phyloP scores from a whole-genome alignment of 805 yeast genomes.

The Yarrowia sp. region DNA sequence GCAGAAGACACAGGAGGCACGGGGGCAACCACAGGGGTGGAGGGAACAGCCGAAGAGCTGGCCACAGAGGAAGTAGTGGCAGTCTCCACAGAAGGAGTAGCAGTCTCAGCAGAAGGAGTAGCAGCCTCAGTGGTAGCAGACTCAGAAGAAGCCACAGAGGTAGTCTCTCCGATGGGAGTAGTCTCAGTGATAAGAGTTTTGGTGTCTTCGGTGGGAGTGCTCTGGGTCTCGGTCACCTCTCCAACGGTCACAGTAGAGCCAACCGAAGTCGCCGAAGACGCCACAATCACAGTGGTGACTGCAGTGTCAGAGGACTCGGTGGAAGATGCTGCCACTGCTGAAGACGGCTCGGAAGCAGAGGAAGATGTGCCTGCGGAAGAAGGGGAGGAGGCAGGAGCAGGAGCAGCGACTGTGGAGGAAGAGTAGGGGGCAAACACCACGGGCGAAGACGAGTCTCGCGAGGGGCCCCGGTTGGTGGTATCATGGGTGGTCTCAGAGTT shows the following conservation, averaged over 20 bases:
- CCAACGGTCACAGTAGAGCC: conserved; percentile 14
- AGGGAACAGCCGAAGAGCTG: too few relatives aligned
- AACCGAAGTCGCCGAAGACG: background rate
- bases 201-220: background rate
- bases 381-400: conserved; percentile 16
- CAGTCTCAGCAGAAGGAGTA: too few relatives aligned
- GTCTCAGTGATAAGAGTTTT: conserved; percentile 20
- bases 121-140: too few relatives aligned
- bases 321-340: conserved; percentile 36
- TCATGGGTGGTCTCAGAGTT: conserved; percentile 16
- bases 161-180: background rate
- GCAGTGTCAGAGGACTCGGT: conserved; percentile 9
- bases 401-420: conserved; percentile 35
- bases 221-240: background rate
- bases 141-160: conserved; percentile 1
- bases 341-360: conserved; percentile 27
- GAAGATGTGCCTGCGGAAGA: conserved; percentile 7
- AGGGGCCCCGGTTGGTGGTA: background rate
- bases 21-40: background rate
- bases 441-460: conserved; percentile 2
- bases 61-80: background rate
- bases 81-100: too few relatives aligned
- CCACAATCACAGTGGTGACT: conserved; percentile 7
- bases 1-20: conserved; percentile 3
- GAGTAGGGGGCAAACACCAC: background rate